Evolutionary conservation across 1,139 yeast genomes (phyloP), one percentile per base, ranked within the genome.

Genomic region (Hanseniaspora gamundiae): DNA sequence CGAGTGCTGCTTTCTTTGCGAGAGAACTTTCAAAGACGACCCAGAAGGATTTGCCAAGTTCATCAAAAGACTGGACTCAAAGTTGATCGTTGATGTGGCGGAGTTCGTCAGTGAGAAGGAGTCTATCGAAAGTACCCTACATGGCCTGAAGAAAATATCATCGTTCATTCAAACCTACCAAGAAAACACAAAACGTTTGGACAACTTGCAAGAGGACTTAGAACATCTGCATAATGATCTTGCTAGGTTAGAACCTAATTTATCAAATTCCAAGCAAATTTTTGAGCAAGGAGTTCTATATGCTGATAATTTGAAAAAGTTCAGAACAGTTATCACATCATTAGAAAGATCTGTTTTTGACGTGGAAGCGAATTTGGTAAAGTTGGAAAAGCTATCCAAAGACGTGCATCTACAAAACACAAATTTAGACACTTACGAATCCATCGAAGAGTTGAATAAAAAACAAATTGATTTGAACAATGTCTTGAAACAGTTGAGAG

Each of bases 1-100:
- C 10, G 16, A 33, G 19, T 68, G 71, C 45, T 84, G 94, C 57
- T 66, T 78, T 38, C 62, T 84, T 42, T 84, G 94, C 57, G 72
- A 74, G 35, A 64, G 93, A 43, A 63, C 68, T 20, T 82, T 83
- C 60, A 73, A 71, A 33, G 65, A 65, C 2, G 49, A 57, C 4
- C 59, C 65, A 0, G 44, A 53, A 7, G 51, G 48, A 20, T 33
- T 33, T 33, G 49, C 57, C 60, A 40, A 54, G 47, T 48, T 74
- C 56, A 44, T 69, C 54, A 46, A 60, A 50, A 60, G 63, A 51
- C 41, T 68, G 41, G 51, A 57, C 28, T 48, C 50, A 2, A 60
- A 61, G 45, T 62, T 68, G 0, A 57, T 58, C 45, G 54, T 53
- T 3, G 53, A 51, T 4, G 55, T 56, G 46, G 65, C 59, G 36